Evolutionary conservation across 148 eudicot genomes (phyloP).

Genomic region (Rhododendron molle): DNA sequence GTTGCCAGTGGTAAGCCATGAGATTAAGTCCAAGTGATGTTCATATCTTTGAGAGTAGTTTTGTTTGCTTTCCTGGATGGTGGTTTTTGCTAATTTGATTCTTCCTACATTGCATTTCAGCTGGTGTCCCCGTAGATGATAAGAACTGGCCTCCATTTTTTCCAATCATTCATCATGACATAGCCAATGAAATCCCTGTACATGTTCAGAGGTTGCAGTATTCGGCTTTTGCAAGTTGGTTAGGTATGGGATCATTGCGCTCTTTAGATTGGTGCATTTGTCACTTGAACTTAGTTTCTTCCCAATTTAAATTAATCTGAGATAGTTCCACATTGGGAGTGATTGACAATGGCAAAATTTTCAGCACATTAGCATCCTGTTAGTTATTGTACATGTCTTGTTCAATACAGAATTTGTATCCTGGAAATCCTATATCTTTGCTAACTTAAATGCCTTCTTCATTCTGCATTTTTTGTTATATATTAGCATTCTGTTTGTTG

Average conservation of each 20-base stretch:
- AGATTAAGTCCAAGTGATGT: background rate
- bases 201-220: slow-evolving; percentile 65
- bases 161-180: slow-evolving; percentile 63
- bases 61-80: background rate
- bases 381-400: background rate
- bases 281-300: background rate
- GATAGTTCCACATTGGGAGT: background rate
- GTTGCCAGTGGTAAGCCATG: slow-evolving; percentile 45
- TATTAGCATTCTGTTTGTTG: background rate
- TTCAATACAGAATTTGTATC: background rate
- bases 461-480: background rate
- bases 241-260: slow-evolving; percentile 31
- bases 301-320: background rate
- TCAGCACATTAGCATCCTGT: background rate
- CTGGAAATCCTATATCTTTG: background rate
- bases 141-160: slow-evolving; percentile 59
- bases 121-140: slow-evolving; percentile 42
- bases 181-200: slow-evolving; percentile 57
- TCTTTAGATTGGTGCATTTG: background rate
- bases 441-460: background rate
- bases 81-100: background rate
- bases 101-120: slow-evolving; percentile 22
- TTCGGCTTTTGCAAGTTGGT: slow-evolving; percentile 66
- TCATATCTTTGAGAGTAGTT: background rate
- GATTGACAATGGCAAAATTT: background rate